These are phyloP conservation scores for Reticulascus tulasneorum DNA, from an alignment of 2,329 filamentous ascomycete species.

Conservation along the genomic window DNA sequence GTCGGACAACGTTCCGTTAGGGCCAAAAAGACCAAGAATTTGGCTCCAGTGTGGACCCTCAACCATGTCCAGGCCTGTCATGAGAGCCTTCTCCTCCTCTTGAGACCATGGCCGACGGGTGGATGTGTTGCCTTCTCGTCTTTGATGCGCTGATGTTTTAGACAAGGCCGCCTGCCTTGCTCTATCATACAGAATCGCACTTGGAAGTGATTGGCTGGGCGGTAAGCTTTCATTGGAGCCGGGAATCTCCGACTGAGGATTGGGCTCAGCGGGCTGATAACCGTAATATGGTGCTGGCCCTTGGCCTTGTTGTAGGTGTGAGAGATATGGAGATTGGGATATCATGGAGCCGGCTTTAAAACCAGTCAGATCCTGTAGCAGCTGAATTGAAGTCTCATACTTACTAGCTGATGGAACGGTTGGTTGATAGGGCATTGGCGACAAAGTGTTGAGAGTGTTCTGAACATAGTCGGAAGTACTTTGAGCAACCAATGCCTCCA, in stretches of 20 bases:
- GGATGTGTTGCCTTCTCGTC: constrained; percentile 55
- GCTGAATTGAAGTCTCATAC: no score
- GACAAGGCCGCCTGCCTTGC: constrained; percentile 56
- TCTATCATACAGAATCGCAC: constrained; percentile 52
- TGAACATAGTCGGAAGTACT: constrained; percentile 42
- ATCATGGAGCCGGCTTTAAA: constrained; percentile 30
- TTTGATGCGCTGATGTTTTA: constrained; percentile 50
- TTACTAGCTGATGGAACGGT: constrained; percentile 32
- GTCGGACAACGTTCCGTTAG: constrained; percentile 73
- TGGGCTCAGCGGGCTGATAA: constrained; percentile 11
- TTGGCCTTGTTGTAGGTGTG: constrained; percentile 31
- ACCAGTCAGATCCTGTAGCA: no score
- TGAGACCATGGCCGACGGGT: constrained; percentile 79
- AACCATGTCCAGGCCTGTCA: constrained; percentile 83
- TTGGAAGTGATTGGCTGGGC: constrained; percentile 53
- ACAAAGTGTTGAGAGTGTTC: constrained; percentile 38
- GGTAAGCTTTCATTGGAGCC: constrained; percentile 39
- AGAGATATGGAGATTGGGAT: constrained; percentile 31
- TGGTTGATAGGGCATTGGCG: constrained; percentile 38
- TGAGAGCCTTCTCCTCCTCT: constrained; percentile 85
- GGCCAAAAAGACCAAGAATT: constrained; percentile 79
- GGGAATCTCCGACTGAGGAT: constrained; percentile 21
- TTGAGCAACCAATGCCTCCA: constrained; percentile 39
- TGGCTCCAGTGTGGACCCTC: constrained; percentile 93
- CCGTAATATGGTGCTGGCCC: constrained; percentile 18